phyloP scores from a whole-genome alignment of 441 rosid genomes.

The Isatis lusitanica region DNA sequence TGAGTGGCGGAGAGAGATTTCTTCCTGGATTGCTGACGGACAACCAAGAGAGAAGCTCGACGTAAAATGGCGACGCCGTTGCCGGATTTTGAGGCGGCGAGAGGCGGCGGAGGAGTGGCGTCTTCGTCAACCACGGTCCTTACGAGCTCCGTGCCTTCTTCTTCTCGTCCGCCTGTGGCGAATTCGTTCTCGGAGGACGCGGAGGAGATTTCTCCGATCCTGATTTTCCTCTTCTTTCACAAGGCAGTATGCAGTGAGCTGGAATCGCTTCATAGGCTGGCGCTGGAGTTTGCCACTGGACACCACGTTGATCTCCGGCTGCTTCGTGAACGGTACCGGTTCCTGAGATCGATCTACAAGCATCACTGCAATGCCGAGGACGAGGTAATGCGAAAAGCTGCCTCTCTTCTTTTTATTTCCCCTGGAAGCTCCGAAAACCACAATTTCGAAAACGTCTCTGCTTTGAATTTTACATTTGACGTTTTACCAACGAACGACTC shows the following conservation, averaged over 20 bases:
- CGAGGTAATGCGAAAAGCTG: slow-evolving; percentile 50
- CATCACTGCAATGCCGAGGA: slow-evolving; percentile 77
- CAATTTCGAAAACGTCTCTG: neutral
- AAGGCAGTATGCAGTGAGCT: slow-evolving; percentile 70
- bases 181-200: slow-evolving; percentile 43
- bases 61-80: slow-evolving; percentile 73
- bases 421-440: neutral
- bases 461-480: slow-evolving; percentile 9
- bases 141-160: slow-evolving; percentile 39
- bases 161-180: slow-evolving; percentile 24
- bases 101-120: slow-evolving; percentile 40
- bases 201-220: slow-evolving; percentile 59
- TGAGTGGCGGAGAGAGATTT: neutral
- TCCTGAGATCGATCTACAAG: slow-evolving; percentile 62
- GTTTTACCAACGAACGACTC: slow-evolving; percentile 11
- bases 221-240: slow-evolving; percentile 63
- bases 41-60: slow-evolving; percentile 25
- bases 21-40: neutral
- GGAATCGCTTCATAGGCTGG: slow-evolving; percentile 63
- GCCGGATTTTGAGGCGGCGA: slow-evolving; percentile 59
- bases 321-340: slow-evolving; percentile 55
- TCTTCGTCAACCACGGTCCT: slow-evolving; percentile 40
- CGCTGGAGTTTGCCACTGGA: slow-evolving; percentile 64
- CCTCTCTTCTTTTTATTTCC: neutral
- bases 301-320: slow-evolving; percentile 46